Conservation (phyloP, 352 stramenopile genomes). For the Globisporangium parvum region DNA sequence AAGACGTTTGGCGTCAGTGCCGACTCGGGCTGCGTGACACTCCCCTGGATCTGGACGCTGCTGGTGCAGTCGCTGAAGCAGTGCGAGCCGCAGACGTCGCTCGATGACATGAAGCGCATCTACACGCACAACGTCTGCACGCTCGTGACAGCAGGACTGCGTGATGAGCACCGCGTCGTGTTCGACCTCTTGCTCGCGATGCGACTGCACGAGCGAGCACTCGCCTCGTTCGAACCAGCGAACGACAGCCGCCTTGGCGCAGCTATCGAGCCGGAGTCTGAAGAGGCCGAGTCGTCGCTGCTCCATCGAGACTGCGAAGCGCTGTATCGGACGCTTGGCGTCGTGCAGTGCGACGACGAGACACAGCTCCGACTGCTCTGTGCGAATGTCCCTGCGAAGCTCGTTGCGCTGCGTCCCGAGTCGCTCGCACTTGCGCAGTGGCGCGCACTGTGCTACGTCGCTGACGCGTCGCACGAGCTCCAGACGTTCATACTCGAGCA, state of each 20-base stretch:
- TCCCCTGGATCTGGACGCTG: constrained; percentile 37
- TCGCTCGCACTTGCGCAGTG: constrained; percentile 16
- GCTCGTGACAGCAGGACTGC: constrained; percentile 21
- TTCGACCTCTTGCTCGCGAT: constrained; percentile 37
- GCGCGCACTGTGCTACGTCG: constrained; percentile 25
- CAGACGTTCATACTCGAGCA: constrained; percentile 21
- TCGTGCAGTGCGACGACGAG: constrained; percentile 9
- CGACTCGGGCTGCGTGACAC: neutral
- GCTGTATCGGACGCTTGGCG: constrained; percentile 8
- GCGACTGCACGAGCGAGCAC: constrained; percentile 21
- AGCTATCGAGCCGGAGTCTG: neutral
- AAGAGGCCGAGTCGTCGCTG: neutral
- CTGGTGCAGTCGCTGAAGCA: constrained; percentile 16
- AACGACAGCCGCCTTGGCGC: neutral
- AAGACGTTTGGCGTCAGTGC: neutral
- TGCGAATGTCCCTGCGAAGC: constrained; percentile 3
- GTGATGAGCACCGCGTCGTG: constrained; percentile 23
- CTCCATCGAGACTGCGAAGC: constrained; percentile 2
- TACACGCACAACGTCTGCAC: constrained; percentile 14
- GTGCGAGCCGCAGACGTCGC: constrained; percentile 4
- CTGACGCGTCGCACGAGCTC: constrained; percentile 18
- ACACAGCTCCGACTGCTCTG: constrained; percentile 1
- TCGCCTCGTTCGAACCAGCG: neutral
- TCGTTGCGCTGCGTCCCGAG: constrained; percentile 20
- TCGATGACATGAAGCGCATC: constrained; percentile 15